Base-by-base conservation (phyloP, 768 basidiomycete species). In the Leccinum disarticulatum region DNA sequence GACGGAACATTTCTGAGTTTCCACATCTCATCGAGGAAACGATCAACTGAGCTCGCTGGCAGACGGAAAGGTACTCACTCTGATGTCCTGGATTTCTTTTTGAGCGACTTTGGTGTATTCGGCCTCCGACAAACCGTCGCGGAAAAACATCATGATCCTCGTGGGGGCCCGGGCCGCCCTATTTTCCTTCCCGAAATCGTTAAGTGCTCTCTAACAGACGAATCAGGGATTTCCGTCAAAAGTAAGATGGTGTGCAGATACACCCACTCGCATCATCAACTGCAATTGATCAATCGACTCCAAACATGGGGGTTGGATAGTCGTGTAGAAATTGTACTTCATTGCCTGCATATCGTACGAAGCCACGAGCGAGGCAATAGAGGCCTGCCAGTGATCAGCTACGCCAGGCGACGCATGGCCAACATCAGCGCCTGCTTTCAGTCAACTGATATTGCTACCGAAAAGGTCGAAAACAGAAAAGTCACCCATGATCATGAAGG, bases 331-430 rank as follows among this genome's bases (percentile, higher is more conserved):
- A 5, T 71, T 50, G 53, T 88, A 90, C 11, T 72, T 75, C 17
- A 78, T 78, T 0, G 78, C 83, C 0, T 69, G 57, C 1, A 0
- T 14, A 55, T 90, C 85, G 25, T 74, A 73, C 0, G 87, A 89
- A 2, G 77, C 83, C 0, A 90, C 88, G 0, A 90, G 65, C 2
- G 81, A 79, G 0, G 87, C 77, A 0, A 88, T 75, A 0, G 88
- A 90, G 0, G 90, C 81, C 8, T 22, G 22, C 22, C 22, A 22
- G 22, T 76, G 83, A 35, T 76, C 70, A 0, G 70, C 63, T 0
- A 79, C 64, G 0, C 87, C 85, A 13, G 87, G 82, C 0, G 80
- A 79, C 0, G 88, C 85, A 61, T 91, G 89, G 7, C 82, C 79
- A 0, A 90, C 80, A 65, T 84, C 85, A 9, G 82, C 82, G n/a